These are phyloP conservation scores for Botrytis porri DNA, from an alignment of 2,329 filamentous ascomycete genomes.

Conservation along the genomic window DNA sequence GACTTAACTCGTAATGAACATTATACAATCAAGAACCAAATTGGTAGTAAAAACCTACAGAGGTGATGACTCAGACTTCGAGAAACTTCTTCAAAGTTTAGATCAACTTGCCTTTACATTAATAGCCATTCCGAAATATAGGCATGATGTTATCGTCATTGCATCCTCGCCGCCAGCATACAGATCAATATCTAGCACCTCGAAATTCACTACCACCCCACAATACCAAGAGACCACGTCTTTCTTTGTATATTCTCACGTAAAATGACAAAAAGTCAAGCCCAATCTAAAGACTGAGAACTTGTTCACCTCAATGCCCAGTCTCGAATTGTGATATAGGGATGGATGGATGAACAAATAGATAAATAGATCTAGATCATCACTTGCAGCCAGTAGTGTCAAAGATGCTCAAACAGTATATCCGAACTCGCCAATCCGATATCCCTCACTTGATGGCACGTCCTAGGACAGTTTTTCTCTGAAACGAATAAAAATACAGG, in stretches of 20 bases:
- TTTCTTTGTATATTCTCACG: neutral
- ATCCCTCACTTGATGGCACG: too few relatives aligned
- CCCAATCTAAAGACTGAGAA: neutral
- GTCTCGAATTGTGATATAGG: neutral
- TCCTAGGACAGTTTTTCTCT: too few relatives aligned
- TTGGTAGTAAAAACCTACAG: neutral
- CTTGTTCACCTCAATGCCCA: neutral
- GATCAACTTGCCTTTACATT: fast-evolving
- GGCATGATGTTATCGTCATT: too few relatives aligned
- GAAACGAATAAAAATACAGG: too few relatives aligned
- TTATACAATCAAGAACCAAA: neutral
- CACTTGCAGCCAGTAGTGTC: neutral
- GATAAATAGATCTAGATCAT: neutral
- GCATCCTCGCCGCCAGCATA: neutral
- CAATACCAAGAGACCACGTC: neutral
- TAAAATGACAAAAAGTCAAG: neutral
- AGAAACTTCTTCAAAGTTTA: neutral
- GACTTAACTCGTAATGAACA: neutral
- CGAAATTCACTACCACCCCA: neutral
- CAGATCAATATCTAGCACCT: neutral
- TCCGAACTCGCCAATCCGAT: neutral
- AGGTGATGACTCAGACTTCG: neutral
- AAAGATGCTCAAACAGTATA: neutral
- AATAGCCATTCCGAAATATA: too few relatives aligned
- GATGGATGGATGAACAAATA: neutral